Conservation (phyloP, 129 eudicot species). For the Flaveria brownii region DNA sequence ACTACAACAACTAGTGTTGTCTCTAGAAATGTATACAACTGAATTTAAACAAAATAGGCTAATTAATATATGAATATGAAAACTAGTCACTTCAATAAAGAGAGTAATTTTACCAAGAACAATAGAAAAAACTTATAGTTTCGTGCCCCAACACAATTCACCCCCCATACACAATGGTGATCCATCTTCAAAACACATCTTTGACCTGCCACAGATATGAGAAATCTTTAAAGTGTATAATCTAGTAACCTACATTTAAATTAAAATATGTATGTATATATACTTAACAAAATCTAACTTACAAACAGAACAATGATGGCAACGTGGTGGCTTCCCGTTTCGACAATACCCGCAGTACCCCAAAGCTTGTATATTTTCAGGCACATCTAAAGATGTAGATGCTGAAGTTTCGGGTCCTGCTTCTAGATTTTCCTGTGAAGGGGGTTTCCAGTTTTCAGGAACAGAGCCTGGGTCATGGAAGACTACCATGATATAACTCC, state of each 20-base stretch:
- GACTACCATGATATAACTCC: slow-evolving; percentile 90
- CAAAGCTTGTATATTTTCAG: slow-evolving; percentile 42
- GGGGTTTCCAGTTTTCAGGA: slow-evolving; percentile 76
- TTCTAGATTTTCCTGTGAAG: slow-evolving; percentile 48
- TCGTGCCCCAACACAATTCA: slow-evolving; percentile 90
- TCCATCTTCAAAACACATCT: slow-evolving; percentile 96
- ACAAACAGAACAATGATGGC: slow-evolving; percentile 96
- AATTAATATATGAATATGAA: neutral
- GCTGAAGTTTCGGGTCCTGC: slow-evolving; percentile 43
- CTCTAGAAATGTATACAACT: slow-evolving; percentile 81
- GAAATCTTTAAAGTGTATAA: neutral
- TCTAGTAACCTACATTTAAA: neutral
- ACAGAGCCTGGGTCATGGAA: slow-evolving; percentile 79
- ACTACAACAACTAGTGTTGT: slow-evolving; percentile 63
- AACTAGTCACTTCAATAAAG: slow-evolving; percentile 4
- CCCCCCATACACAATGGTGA: slow-evolving; percentile 96
- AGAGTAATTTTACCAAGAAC: slow-evolving; percentile 56
- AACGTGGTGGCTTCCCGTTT: slow-evolving; percentile 90
- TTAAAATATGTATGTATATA: neutral
- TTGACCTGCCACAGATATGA: slow-evolving; percentile 56
- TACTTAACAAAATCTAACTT: slow-evolving; percentile 27
- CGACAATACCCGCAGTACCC: slow-evolving; percentile 64
- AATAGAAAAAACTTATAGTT: slow-evolving; percentile 85
- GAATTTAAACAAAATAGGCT: neutral
- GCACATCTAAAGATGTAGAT: slow-evolving; percentile 43